Evolutionary conservation across 1,284 basidiomycete species (phyloP).

Genomic region (Quambalaria eucalypti): DNA sequence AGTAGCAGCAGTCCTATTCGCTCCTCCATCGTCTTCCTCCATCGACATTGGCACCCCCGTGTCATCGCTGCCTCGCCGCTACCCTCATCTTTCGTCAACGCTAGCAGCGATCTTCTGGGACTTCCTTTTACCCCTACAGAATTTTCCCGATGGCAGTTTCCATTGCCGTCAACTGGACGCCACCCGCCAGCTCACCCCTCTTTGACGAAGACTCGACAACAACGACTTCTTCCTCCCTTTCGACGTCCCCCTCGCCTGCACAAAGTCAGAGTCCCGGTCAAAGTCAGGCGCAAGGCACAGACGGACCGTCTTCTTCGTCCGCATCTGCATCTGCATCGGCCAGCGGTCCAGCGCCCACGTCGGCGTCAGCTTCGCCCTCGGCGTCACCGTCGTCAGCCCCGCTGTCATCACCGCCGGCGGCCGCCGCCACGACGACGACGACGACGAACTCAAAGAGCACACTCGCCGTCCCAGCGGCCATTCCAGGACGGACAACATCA

Average conservation of each 20-base stretch:
- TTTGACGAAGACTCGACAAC: conserved; percentile 14
- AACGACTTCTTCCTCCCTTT: no score
- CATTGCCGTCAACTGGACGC: conserved; percentile 22
- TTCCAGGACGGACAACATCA: neutral
- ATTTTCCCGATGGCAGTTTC: conserved; percentile 25
- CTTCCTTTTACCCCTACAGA: no score
- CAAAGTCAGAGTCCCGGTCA: neutral
- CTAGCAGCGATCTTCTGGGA: no score
- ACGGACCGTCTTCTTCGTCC: neutral
- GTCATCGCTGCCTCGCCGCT: no score
- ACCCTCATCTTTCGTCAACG: no score
- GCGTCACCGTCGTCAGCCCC: conserved; percentile 1
- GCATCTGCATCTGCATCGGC: neutral
- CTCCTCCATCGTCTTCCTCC: no score
- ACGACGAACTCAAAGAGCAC: neutral
- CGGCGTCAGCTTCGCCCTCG: neutral
- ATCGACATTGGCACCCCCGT: no score
- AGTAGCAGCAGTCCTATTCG: no score
- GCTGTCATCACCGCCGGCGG: neutral
- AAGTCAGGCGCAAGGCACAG: neutral
- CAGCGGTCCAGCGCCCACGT: neutral
- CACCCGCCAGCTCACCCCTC: conserved; percentile 21
- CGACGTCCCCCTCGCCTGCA: no score
- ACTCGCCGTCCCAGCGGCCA: neutral
- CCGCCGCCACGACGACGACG: neutral